phyloP scores from a whole-genome alignment of 768 basidiomycete species.

The Serendipita vermifera region DNA sequence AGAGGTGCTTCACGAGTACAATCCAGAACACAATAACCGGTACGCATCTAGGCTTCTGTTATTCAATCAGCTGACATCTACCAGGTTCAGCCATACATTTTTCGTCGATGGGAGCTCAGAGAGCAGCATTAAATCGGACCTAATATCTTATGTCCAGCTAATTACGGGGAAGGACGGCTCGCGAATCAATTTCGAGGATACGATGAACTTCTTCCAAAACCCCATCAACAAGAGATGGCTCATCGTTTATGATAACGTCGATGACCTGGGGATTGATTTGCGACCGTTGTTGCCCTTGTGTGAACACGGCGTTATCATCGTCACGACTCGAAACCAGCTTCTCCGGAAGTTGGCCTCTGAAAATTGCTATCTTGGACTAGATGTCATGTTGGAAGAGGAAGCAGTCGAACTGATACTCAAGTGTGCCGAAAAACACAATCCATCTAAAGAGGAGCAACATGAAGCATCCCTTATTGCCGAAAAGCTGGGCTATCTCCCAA shows the following conservation, averaged over 20 bases:
- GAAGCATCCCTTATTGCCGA: neutral
- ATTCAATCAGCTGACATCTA: too few species aligned
- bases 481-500: neutral
- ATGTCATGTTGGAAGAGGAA: neutral
- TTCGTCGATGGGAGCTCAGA: constrained; percentile 2
- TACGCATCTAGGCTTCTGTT: too few species aligned
- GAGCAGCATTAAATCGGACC: neutral
- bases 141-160: neutral
- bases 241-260: neutral
- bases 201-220: neutral
- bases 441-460: too few species aligned
- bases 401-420: neutral
- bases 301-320: neutral
- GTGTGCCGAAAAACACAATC: neutral
- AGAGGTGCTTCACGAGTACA: too few species aligned
- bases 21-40: too few species aligned
- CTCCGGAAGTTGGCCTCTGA: neutral
- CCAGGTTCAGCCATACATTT: neutral
- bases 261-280: neutral
- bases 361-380: neutral
- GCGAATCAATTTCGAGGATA: neutral
- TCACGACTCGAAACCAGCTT: neutral
- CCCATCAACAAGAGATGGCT: neutral
- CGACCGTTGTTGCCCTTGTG: neutral
- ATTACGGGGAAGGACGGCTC: neutral